Conservation (phyloP, 169 alveolate genomes). For the Babesia sp. region DNA sequence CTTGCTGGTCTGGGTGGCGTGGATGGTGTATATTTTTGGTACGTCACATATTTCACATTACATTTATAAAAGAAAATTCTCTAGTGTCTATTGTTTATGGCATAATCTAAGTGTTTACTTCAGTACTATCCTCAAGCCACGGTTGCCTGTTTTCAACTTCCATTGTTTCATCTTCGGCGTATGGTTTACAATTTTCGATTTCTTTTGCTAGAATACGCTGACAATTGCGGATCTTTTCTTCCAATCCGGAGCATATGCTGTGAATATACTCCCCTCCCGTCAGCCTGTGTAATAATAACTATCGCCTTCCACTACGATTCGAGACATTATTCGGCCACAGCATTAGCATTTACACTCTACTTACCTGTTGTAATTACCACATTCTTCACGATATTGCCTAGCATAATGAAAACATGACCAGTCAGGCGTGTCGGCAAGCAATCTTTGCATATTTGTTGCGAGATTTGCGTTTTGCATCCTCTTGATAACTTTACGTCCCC, state of each 20-base stretch:
- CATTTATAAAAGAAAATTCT: not conserved
- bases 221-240: slow-evolving; percentile 53
- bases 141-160: slow-evolving; percentile 20
- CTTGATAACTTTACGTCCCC: slow-evolving; percentile 20
- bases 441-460: slow-evolving; percentile 17
- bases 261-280: slow-evolving; percentile 61
- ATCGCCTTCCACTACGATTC: slow-evolving; percentile 3
- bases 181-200: slow-evolving; percentile 25
- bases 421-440: slow-evolving; percentile 31
- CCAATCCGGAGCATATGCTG: slow-evolving; percentile 61
- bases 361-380: slow-evolving; percentile 55
- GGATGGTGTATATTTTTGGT: no score
- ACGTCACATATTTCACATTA: not conserved
- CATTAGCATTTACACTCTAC: not conserved
- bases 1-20: not conserved
- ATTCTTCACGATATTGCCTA: slow-evolving; percentile 75
- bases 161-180: slow-evolving; percentile 42
- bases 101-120: not conserved
- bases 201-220: slow-evolving; percentile 55
- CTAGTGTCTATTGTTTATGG: not conserved
- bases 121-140: slow-evolving; percentile 10
- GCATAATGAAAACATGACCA: slow-evolving; percentile 75
- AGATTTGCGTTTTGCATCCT: slow-evolving; percentile 16
- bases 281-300: slow-evolving; percentile 8
- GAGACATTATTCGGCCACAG: not conserved